phyloP scores from a whole-genome alignment of 192 early-diverging fungal species.

The Rhizoclosmatium globosum region DNA sequence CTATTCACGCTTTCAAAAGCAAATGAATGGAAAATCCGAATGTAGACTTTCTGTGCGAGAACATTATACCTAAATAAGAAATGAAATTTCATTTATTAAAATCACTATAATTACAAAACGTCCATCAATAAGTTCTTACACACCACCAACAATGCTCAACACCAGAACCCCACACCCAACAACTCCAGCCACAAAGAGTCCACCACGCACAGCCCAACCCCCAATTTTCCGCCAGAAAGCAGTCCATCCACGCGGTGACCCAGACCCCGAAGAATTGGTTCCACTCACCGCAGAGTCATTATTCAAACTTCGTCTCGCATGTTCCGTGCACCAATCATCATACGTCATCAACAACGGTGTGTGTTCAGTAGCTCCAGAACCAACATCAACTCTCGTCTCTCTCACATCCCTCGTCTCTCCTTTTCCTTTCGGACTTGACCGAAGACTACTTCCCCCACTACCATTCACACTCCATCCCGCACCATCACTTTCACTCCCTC shows the following conservation, averaged over 20 bases:
- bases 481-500: neutral
- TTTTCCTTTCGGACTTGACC: too few relatives aligned
- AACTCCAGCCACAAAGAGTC: neutral
- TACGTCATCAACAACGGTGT: slow-evolving; percentile 25
- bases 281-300: neutral
- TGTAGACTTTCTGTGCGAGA: too few relatives aligned
- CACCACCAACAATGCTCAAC: neutral
- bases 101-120: too few relatives aligned
- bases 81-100: too few relatives aligned
- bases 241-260: neutral
- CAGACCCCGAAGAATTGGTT: neutral
- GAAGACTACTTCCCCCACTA: neutral
- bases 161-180: neutral
- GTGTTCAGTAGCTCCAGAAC: neutral
- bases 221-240: neutral
- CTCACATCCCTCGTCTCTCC: too few relatives aligned
- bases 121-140: neutral
- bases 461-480: neutral
- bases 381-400: neutral
- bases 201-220: neutral
- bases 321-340: slow-evolving; percentile 26
- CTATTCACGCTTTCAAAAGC: too few relatives aligned
- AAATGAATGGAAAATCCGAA: too few relatives aligned
- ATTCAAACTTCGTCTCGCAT: neutral
- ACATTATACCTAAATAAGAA: too few relatives aligned